Percentiles rank a stretch among this genome's conserved stretches.
phyloP scores from a whole-genome alignment of 2,329 filamentous ascomycete species.

The Seiridium cupressi region DNA sequence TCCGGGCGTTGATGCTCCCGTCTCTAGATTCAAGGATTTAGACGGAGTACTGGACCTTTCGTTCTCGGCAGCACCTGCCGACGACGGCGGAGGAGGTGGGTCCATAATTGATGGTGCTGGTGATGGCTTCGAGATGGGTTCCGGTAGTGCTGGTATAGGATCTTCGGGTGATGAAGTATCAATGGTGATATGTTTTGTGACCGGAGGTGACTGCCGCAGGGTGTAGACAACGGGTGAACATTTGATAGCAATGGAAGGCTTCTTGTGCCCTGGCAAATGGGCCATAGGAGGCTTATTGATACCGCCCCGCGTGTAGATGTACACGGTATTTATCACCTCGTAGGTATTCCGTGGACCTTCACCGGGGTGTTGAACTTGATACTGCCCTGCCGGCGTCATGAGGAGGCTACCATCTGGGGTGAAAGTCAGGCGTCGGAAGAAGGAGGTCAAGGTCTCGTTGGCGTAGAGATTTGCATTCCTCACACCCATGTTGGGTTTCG shows the following conservation, averaged over 20 bases:
- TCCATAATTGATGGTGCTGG: conserved; percentile 70
- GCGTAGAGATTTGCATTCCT: conserved; percentile 91
- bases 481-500: conserved; percentile 69
- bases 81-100: conserved; percentile 67
- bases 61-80: conserved; percentile 44
- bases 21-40: conserved; percentile 45
- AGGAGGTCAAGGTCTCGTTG: conserved; percentile 95
- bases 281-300: conserved; percentile 96
- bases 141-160: conserved; percentile 77
- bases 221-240: conserved; percentile 91
- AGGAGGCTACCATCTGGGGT: conserved; percentile 92
- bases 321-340: conserved; percentile 94
- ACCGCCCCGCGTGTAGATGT: conserved; percentile 94
- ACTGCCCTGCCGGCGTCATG: conserved; percentile 92
- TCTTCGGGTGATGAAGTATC: conserved; percentile 90
- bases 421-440: conserved; percentile 91
- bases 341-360: conserved; percentile 69
- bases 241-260: conserved; percentile 91
- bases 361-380: conserved; percentile 72
- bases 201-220: conserved; percentile 63
- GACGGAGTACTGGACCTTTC: conserved; percentile 51
- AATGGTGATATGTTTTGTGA: conserved; percentile 87
- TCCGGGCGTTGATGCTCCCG: conserved; percentile 50
- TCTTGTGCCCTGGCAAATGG: conserved; percentile 95
- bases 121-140: conserved; percentile 68